These are phyloP conservation scores for Megacollybia platyphylla DNA, from an alignment of 1,284 basidiomycete species.

Conservation along the genomic window DNA sequence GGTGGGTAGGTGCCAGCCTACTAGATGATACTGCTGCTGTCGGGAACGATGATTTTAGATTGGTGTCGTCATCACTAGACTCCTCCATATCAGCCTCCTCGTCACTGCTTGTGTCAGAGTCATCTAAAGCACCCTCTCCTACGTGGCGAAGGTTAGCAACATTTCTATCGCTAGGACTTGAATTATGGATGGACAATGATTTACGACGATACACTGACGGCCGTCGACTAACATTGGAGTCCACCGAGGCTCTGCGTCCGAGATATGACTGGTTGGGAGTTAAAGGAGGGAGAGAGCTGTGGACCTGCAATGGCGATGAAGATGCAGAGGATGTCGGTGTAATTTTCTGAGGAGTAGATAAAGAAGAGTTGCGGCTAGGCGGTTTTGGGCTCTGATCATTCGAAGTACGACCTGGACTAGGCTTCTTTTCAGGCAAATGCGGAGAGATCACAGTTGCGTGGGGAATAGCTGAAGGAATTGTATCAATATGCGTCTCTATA, in stretches of 20 bases:
- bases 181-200: constrained; percentile 19
- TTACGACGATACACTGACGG: constrained; percentile 15
- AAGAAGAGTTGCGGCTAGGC: not conserved
- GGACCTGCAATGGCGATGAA: constrained; percentile 40
- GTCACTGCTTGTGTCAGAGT: constrained; percentile 45
- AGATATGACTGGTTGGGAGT: constrained; percentile 21
- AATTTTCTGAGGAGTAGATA: not conserved
- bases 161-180: constrained; percentile 23
- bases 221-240: constrained; percentile 12
- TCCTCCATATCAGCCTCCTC: constrained; percentile 15
- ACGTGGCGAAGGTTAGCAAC: constrained; percentile 38
- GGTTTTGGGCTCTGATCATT: constrained; percentile 1
- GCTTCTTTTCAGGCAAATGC: constrained; percentile 11
- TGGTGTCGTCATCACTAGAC: constrained; percentile 14
- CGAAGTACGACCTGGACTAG: constrained; percentile 18
- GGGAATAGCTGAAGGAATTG: constrained; percentile 27
- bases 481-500: constrained; percentile 14
- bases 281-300: constrained; percentile 26
- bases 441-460: constrained; percentile 11
- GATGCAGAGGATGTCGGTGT: constrained; percentile 34
- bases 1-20: constrained; percentile 24
- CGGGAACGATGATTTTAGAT: constrained; percentile 13
- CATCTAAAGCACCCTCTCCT: constrained; percentile 65
- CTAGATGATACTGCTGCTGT: constrained; percentile 18
- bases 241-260: constrained; percentile 22